These are phyloP conservation scores for Penicillium vulpinum DNA, from an alignment of 2,329 filamentous ascomycete genomes.

Conservation along the genomic window DNA sequence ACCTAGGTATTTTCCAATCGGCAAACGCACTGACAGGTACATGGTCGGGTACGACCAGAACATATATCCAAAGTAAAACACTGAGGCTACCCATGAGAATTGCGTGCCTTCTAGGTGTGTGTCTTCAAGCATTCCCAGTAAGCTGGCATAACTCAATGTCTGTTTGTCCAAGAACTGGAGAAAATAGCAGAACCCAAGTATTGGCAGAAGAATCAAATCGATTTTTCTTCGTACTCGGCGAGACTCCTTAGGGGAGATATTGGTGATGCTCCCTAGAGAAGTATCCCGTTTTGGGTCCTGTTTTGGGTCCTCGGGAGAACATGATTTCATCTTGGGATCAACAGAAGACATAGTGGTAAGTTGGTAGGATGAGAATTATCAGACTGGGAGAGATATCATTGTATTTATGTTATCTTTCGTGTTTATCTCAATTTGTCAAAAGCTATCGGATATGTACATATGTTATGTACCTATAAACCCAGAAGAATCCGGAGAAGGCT, in stretches of 20 bases:
- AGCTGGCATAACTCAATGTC: constrained; percentile 27
- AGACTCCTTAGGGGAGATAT: not conserved
- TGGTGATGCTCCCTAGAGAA: not conserved
- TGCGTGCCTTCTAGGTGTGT: not conserved
- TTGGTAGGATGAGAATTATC: not conserved
- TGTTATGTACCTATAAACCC: no score
- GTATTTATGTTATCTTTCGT: not conserved
- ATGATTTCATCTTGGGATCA: no score
- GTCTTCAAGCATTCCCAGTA: constrained; percentile 26
- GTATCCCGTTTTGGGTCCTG: not conserved
- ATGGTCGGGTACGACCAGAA: not conserved
- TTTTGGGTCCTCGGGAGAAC: not conserved
- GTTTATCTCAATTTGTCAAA: not conserved
- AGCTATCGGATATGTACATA: no score
- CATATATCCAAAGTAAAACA: not conserved
- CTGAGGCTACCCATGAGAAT: constrained; percentile 14
- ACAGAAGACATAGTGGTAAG: not conserved
- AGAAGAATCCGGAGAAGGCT: not conserved
- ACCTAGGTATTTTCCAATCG: not conserved
- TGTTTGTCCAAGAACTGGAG: constrained; percentile 33
- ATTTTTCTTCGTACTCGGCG: not conserved
- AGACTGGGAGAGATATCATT: not conserved
- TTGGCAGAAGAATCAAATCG: constrained; percentile 9
- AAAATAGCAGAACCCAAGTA: constrained; percentile 31
- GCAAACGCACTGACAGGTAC: not conserved